These are phyloP conservation scores for Naganishia vishniacii DNA, from an alignment of 768 basidiomycete species.

Conservation along the genomic window DNA sequence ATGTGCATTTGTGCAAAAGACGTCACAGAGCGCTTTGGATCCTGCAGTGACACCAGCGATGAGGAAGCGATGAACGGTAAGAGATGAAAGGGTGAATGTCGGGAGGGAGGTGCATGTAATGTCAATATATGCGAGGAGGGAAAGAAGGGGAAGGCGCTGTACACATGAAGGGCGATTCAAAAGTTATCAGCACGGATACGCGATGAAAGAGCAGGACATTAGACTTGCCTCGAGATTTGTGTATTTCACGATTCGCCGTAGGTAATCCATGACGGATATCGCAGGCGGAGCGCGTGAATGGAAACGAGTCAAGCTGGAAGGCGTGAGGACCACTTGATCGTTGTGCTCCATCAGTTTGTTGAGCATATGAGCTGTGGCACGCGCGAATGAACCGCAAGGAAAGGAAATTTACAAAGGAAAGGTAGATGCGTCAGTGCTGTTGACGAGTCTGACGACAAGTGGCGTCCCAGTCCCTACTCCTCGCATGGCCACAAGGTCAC, in stretches of 20 bases:
- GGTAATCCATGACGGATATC: slow-evolving; percentile 85
- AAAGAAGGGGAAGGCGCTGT: slow-evolving; percentile 48
- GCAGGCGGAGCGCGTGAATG: slow-evolving; percentile 86
- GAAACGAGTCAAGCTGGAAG: slow-evolving; percentile 88
- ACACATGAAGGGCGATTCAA: too few species aligned
- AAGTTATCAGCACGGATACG: too few species aligned
- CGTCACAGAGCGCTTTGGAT: slow-evolving; percentile 90
- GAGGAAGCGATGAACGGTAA: slow-evolving; percentile 96
- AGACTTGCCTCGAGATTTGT: slow-evolving; percentile 84
- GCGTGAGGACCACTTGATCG: slow-evolving; percentile 84
- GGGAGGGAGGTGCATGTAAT: slow-evolving; percentile 76
- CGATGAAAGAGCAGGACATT: slow-evolving; percentile 57
- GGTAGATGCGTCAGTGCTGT: background rate
- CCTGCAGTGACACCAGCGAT: slow-evolving; percentile 88
- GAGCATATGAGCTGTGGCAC: slow-evolving; percentile 78
- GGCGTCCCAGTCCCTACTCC: background rate
- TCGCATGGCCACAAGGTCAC: background rate
- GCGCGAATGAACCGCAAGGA: too few species aligned
- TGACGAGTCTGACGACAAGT: background rate
- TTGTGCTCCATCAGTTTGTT: slow-evolving; percentile 91
- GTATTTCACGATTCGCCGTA: slow-evolving; percentile 85
- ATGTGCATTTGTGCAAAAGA: slow-evolving; percentile 87
- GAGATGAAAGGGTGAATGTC: slow-evolving; percentile 84
- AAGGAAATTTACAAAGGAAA: slow-evolving; percentile 8
- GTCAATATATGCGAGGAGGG: slow-evolving; percentile 49